Evolutionary conservation across 2,329 filamentous ascomycete genomes (phyloP).

Genomic region (Fusarium denticulatum): DNA sequence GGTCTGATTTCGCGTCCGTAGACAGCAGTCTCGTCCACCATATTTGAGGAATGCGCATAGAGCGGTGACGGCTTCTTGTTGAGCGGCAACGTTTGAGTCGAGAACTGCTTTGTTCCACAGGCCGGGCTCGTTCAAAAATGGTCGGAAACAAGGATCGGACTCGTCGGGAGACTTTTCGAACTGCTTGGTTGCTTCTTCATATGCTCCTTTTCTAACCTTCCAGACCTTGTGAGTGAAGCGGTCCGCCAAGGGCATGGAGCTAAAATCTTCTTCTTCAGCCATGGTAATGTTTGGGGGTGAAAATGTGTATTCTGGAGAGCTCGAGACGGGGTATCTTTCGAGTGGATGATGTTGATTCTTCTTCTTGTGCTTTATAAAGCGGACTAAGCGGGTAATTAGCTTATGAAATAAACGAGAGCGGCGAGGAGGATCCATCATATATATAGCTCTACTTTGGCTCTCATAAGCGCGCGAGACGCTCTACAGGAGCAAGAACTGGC

Average conservation of each 20-base stretch:
- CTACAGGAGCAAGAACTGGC: not conserved
- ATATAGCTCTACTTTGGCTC: conserved; percentile 10
- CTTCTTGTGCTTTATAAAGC: conserved; percentile 35
- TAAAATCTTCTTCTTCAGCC: conserved; percentile 89
- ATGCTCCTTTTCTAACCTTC: conserved; percentile 96
- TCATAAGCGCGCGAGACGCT: conserved; percentile 12
- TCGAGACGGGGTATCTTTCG: conserved; percentile 39
- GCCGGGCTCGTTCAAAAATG: conserved; percentile 84
- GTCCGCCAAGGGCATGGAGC: conserved; percentile 79
- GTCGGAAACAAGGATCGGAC: conserved; percentile 83
- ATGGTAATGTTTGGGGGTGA: conserved; percentile 57
- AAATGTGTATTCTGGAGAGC: conserved; percentile 27
- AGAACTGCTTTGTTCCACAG: conserved; percentile 93
- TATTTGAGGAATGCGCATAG: conserved; percentile 94
- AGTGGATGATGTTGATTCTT: conserved; percentile 21
- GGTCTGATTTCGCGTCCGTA: conserved; percentile 79
- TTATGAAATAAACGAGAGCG: conserved; percentile 42
- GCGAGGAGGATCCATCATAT: conserved; percentile 38
- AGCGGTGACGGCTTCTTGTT: conserved; percentile 89
- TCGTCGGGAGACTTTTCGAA: conserved; percentile 89
- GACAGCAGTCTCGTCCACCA: conserved; percentile 80
- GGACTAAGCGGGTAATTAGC: conserved; percentile 47
- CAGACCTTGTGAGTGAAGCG: conserved; percentile 86
- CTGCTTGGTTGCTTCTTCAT: conserved; percentile 89
- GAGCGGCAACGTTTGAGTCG: conserved; percentile 96